Base-by-base conservation (phyloP, 192 early-diverging fungal genomes). In the Podila epigama region DNA sequence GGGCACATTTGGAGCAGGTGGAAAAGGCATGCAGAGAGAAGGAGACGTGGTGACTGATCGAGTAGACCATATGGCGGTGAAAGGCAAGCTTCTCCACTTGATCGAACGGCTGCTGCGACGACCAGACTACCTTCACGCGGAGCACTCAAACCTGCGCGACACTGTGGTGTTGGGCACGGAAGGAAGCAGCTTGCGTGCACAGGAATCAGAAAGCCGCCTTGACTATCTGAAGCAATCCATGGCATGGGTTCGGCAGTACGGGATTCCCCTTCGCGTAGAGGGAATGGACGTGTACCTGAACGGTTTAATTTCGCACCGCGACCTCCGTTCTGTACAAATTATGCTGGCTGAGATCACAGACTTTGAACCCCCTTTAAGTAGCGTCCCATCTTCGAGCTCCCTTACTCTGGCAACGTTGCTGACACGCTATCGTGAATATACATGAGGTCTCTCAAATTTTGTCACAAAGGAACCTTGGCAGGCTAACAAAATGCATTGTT, bases 221-320 rank as follows among this genome's bases (percentile, higher is more conserved):
- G 39, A 72, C 13, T 39, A 53, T n/a, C 32, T 72, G 57, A 64
- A 72, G 57, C 34, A 31, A 7, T 60, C 62, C 50, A 60, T 72
- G 13, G 57, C 18, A 0, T 72, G 70, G 70, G 39, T 72, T 11
- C 55, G 42, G 39, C 28, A 42, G 4, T 57, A 72, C 36, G 15
- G 25, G 3, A 53, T 72, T 16, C 70, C 70, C 16, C 59, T 72
- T 31, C 18, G 50, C 3, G 53, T 64, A 15, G 56, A 64, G 20
- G 70, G 70, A 5, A 29, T 72, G 1, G 65, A 72, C 56, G 16
- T 15, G 6, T 72, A 72, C 29, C 62, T 72, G 1, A 20, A 39
- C 13, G 44, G 62, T 22, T 31, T 72, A 12, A 42, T 72, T 22
- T 72, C 70, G 0, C 51, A 72, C 28, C n/a, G 41, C 7, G 63